Percentiles rank a stretch among this genome's conserved stretches.
Evolutionary conservation across 2,329 filamentous ascomycete species (phyloP).

Genomic region (Exserohilum rostratum): DNA sequence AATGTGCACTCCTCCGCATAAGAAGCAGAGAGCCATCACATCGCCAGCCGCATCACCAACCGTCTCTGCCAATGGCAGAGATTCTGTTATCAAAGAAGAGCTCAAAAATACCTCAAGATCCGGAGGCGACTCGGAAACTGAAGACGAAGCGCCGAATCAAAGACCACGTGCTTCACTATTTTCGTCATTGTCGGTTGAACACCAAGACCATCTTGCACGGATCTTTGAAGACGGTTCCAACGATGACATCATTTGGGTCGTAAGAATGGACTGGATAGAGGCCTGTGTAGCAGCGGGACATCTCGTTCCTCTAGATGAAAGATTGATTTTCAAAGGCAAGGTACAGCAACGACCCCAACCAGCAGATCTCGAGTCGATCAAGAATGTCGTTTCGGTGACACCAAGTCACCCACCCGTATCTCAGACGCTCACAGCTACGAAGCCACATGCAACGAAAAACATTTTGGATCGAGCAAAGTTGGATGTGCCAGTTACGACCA

Average conservation of each 20-base stretch:
- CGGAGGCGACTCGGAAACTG: slow-evolving; percentile 17
- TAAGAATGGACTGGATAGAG: slow-evolving; percentile 62
- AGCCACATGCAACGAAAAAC: slow-evolving; percentile 25
- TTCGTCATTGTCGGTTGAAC: slow-evolving; percentile 13
- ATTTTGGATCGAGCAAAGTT: slow-evolving; percentile 63
- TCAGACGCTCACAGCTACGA: slow-evolving; percentile 26
- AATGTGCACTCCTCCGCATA: slow-evolving; percentile 17
- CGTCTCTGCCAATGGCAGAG: slow-evolving; percentile 19
- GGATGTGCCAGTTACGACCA: slow-evolving; percentile 45
- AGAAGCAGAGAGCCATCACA: slow-evolving; percentile 24
- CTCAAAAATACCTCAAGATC: neutral
- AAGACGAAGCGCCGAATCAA: slow-evolving; percentile 14
- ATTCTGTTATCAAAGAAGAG: slow-evolving; percentile 35
- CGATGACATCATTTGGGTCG: slow-evolving; percentile 53
- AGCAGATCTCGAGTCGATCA: slow-evolving; percentile 26
- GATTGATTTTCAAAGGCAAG: slow-evolving; percentile 59
- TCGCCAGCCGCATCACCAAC: slow-evolving; percentile 3
- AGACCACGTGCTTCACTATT: slow-evolving; percentile 11
- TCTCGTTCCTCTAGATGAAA: slow-evolving; percentile 56
- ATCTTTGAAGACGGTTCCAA: slow-evolving; percentile 22
- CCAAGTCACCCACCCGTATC: slow-evolving; percentile 18
- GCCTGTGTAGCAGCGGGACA: slow-evolving; percentile 53
- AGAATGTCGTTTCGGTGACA: slow-evolving; percentile 16
- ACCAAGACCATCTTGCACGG: neutral
- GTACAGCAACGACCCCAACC: slow-evolving; percentile 48